A percentile compares a stretch with the other conserved stretches of the same genome.
Conservation (phyloP, 179 eudicot genomes). For the Beta lomatogona region DNA sequence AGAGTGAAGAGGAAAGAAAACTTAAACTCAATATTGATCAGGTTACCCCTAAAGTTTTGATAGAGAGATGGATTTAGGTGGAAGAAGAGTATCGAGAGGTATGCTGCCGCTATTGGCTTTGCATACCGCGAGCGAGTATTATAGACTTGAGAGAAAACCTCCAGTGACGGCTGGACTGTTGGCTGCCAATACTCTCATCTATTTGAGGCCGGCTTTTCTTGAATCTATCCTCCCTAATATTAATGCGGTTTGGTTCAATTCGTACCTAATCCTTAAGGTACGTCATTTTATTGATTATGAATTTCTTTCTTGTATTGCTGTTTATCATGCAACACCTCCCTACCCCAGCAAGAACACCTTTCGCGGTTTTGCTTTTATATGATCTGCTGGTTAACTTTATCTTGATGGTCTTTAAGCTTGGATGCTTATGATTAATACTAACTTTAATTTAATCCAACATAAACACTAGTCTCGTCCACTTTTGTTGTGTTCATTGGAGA, state of each 20-base stretch:
- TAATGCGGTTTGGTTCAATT: slow-evolving; percentile 70
- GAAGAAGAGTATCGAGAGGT: slow-evolving; percentile 51
- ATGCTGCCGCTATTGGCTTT: slow-evolving; percentile 68
- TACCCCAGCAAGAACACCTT: background rate
- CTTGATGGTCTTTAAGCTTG: background rate
- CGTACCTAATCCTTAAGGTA: slow-evolving; percentile 78
- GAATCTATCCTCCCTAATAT: slow-evolving; percentile 55
- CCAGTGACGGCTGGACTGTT: slow-evolving; percentile 80
- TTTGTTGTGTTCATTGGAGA: background rate
- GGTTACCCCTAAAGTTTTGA: background rate
- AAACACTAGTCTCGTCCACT: too few relatives aligned
- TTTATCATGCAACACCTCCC: background rate
- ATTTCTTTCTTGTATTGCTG: background rate
- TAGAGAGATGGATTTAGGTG: slow-evolving; percentile 41
- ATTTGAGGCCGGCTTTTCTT: slow-evolving; percentile 70
- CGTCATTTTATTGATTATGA: background rate
- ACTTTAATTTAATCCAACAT: background rate
- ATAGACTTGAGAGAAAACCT: slow-evolving; percentile 68
- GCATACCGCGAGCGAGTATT: slow-evolving; percentile 64
- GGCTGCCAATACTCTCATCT: slow-evolving; percentile 74
- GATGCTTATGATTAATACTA: background rate
- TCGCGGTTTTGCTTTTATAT: background rate
- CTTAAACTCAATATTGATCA: too few relatives aligned
- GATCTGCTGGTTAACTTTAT: background rate
- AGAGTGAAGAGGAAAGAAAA: background rate